phyloP scores from a whole-genome alignment of 2,329 filamentous ascomycete species.

The Juglanconis oblonga region DNA sequence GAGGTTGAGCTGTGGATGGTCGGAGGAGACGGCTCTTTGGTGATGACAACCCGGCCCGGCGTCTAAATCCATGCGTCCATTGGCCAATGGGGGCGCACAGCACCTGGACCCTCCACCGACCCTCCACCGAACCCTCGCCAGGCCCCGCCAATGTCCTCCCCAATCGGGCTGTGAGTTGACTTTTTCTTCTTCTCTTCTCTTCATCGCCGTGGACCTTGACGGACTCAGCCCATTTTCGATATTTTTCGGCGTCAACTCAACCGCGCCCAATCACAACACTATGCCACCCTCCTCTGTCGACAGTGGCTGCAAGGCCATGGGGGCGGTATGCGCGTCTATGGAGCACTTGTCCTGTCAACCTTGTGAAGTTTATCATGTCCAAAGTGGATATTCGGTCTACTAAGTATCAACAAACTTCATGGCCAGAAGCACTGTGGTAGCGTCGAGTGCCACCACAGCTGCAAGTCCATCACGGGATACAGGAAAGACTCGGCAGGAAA shows the following conservation, averaged over 20 bases:
- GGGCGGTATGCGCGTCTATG: neutral
- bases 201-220: neutral
- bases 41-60: constrained; percentile 24
- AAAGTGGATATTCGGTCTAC: neutral
- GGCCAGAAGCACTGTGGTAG: neutral
- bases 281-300: neutral
- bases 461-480: constrained; percentile 9
- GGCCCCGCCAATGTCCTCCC: neutral
- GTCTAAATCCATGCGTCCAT: constrained; percentile 36
- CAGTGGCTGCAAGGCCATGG: neutral
- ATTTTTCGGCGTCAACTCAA: neutral
- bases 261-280: constrained; percentile 16
- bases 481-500: neutral
- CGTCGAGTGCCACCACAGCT: constrained; percentile 9
- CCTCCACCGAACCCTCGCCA: constrained; percentile 10
- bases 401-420: neutral
- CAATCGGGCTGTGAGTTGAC: constrained; percentile 2
- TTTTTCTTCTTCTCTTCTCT: neutral
- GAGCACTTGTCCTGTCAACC: neutral
- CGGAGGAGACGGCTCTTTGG: neutral
- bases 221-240: neutral
- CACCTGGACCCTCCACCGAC: constrained; percentile 24
- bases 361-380: neutral
- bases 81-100: constrained; percentile 27
- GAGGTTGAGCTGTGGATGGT: constrained; percentile 6